Percentiles rank a stretch among this genome's conserved stretches.
Evolutionary conservation across 208 protist species (phyloP).

Genomic region (Crithidia acanthocephali): DNA sequence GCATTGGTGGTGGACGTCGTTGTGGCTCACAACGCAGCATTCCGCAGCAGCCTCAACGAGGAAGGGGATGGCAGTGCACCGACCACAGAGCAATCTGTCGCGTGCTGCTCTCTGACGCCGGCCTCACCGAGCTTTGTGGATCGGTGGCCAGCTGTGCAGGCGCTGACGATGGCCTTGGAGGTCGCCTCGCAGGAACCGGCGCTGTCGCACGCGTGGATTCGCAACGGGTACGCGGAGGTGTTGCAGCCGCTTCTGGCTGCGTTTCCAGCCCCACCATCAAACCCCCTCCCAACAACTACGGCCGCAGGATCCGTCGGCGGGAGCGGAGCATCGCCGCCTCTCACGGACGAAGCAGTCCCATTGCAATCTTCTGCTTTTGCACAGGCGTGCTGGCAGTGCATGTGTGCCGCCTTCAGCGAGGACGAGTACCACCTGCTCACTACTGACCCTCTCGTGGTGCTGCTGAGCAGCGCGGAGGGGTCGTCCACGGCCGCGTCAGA

Average conservation of each 20-base stretch:
- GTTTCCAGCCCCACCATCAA: slow-evolving; percentile 17
- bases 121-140: slow-evolving; percentile 13
- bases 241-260: slow-evolving; percentile 19
- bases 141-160: slow-evolving; percentile 28
- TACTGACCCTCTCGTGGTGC: slow-evolving; percentile 20
- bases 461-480: slow-evolving; percentile 19
- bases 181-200: slow-evolving; percentile 17
- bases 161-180: slow-evolving; percentile 28
- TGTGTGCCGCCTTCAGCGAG: slow-evolving; percentile 23
- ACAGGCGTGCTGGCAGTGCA: slow-evolving; percentile 33
- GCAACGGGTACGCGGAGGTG: slow-evolving; percentile 4
- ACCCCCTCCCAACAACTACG: too few species aligned
- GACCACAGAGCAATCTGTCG: background rate
- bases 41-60: background rate
- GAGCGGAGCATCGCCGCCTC: background rate
- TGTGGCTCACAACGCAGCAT: slow-evolving; percentile 13
- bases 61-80: background rate
- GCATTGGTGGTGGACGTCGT: slow-evolving; percentile 4
- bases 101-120: background rate
- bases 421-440: slow-evolving; percentile 34
- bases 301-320: background rate
- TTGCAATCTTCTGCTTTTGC: slow-evolving; percentile 11
- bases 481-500: background rate
- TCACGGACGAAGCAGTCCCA: background rate
- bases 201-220: background rate